phyloP scores from a whole-genome alignment of 129 eudicot species.

The Flaveria trinervia region DNA sequence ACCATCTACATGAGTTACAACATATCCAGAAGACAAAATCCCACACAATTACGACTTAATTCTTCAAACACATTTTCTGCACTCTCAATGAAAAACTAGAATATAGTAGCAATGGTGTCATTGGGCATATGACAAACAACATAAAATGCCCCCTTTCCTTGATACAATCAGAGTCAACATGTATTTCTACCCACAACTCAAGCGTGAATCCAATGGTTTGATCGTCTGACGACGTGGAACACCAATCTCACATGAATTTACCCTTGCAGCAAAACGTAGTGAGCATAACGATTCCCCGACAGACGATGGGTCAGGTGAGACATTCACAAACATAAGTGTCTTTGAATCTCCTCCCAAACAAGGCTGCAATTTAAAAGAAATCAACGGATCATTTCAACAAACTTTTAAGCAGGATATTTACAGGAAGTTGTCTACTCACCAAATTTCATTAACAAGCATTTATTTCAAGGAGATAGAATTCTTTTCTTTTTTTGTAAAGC shows the following conservation, averaged over 20 bases:
- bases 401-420: neutral
- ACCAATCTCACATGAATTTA: constrained; percentile 69
- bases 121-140: constrained; percentile 32
- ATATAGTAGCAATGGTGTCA: constrained; percentile 24
- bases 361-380: constrained; percentile 38
- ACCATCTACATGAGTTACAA: constrained; percentile 43
- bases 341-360: constrained; percentile 76
- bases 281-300: constrained; percentile 57
- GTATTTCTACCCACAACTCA: constrained; percentile 46
- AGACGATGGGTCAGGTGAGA: constrained; percentile 63
- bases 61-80: constrained; percentile 25
- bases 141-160: constrained; percentile 9
- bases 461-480: neutral
- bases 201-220: constrained; percentile 53
- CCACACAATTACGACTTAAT: constrained; percentile 34
- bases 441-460: neutral
- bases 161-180: neutral
- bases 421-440: neutral
- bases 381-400: neutral
- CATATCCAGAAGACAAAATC: constrained; percentile 28
- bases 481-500: neutral
- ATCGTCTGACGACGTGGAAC: constrained; percentile 58
- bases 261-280: constrained; percentile 60
- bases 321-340: constrained; percentile 65
- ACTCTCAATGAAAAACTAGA: constrained; percentile 25